Base-by-base conservation (phyloP, 345 rosid genomes). In the Isatis tinctoria region DNA sequence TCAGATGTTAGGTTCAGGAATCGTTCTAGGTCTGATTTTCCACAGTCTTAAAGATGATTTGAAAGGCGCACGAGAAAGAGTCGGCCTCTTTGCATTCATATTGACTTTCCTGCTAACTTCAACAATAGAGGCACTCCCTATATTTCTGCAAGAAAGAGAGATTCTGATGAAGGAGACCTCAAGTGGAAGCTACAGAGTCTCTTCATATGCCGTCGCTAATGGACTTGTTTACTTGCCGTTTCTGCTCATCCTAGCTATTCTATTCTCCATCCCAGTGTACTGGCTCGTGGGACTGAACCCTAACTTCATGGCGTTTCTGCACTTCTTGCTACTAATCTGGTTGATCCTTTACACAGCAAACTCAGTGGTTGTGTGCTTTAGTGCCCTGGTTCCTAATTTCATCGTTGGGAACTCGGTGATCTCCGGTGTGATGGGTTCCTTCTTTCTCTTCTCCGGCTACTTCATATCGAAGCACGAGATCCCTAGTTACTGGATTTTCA, bases 361-460 rank as follows among this genome's bases (percentile, higher is more conserved):
- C 60, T 95, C 99, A 0, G 97, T 94, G 18, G 98, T 94, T 73
- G 93, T 90, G 47, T 94, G 98, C 73, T 87, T 90, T 81, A 91
- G 97, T 60, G 95, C 98, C 33, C 76, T 94, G 27, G 98, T 86
- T 14, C 98, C 98, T 1, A 91, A 90, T 39, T 91, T 94, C 95
- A 91, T 94, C 0, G 87, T 87, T 6, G 98, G 97, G 6, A 94
- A 90, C 68, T 91, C 98, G 0, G 86, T 94, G 65, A 90, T 94
- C 26, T 90, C 97, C 0, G 96, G 98, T 5, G 99, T 92, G 41
- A 92, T 95, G 97, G 99, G 99, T 0, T 90, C 99, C 0, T 92
- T 90, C 84, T 95, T 95, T 76, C 79, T 95, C 62, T 95, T 95
- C 86, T 95, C 97, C 0, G 99, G 99, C 10, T 95, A 92, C 90